Percentiles rank a stretch among this genome's conserved stretches.
Conservation (phyloP, 1,284 basidiomycete genomes). For the Cryptococcus sp. region DNA sequence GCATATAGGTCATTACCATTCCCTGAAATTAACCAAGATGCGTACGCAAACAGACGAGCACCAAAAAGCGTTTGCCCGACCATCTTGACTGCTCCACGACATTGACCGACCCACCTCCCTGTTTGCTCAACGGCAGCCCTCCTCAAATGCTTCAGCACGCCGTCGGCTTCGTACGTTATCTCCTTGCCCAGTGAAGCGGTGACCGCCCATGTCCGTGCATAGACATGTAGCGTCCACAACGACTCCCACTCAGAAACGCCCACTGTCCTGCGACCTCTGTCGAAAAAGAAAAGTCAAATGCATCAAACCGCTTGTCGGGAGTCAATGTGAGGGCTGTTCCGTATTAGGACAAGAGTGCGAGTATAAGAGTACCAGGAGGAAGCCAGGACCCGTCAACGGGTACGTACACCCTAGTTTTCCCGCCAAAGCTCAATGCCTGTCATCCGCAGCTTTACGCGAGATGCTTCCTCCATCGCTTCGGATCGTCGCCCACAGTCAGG, state of each 20-base stretch:
- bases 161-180: no score
- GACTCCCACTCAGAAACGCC: conserved; percentile 7
- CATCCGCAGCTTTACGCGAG: conserved; percentile 9
- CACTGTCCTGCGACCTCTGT: conserved; percentile 25
- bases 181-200: no score
- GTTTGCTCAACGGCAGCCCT: no score
- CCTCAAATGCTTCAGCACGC: no score
- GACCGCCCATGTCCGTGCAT: no score
- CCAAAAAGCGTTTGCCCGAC: no score
- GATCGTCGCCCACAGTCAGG: background rate
- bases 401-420: conserved; percentile 8
- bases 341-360: conserved; percentile 25
- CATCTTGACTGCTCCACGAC: no score
- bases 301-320: conserved; percentile 18
- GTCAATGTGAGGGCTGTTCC: conserved; percentile 26
- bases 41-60: no score
- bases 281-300: conserved; percentile 31
- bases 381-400: conserved; percentile 36
- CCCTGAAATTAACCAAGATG: no score
- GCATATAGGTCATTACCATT: no score
- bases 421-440: background rate
- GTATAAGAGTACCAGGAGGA: conserved; percentile 25
- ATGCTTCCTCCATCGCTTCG: conserved; percentile 3
- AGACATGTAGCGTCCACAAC: no score
- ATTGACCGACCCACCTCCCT: no score